Conservation (phyloP, 2,329 filamentous ascomycete genomes). For the Neofusicoccum cordaticola region DNA sequence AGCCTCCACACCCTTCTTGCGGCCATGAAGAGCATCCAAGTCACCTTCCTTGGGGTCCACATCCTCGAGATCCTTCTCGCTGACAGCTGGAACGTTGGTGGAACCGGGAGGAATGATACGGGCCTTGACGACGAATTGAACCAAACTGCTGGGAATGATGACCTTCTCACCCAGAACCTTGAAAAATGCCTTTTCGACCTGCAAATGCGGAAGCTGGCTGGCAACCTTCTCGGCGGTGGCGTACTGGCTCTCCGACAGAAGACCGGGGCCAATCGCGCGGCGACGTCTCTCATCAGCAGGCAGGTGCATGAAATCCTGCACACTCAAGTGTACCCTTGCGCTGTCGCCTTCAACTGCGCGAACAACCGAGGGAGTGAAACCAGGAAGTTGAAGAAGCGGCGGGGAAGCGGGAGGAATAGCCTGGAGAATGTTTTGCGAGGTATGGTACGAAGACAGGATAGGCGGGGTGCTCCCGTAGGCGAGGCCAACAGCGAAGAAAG, state of each 20-base stretch:
- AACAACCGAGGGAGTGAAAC: constrained; percentile 67
- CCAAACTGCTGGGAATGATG: constrained; percentile 87
- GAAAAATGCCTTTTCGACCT: constrained; percentile 92
- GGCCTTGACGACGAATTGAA: constrained; percentile 92
- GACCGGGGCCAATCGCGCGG: constrained; percentile 66
- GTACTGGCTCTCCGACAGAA: constrained; percentile 76
- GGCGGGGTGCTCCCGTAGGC: constrained; percentile 82
- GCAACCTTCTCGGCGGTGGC: constrained; percentile 71
- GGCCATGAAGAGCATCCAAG: constrained; percentile 77
- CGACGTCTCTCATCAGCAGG: constrained; percentile 71
- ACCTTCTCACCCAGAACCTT: constrained; percentile 94
- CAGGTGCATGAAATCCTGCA: constrained; percentile 87
- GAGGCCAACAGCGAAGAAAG: constrained; percentile 81
- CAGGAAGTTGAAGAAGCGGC: constrained; percentile 85
- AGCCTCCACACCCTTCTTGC: constrained; percentile 46
- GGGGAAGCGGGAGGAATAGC: constrained; percentile 79
- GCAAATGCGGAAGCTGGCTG: constrained; percentile 76
- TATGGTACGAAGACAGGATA: constrained; percentile 76
- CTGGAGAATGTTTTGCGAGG: constrained; percentile 85
- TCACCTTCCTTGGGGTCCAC: constrained; percentile 91
- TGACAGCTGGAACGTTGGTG: constrained; percentile 68
- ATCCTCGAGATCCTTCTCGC: constrained; percentile 80
- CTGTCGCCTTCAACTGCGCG: constrained; percentile 68
- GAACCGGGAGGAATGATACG: constrained; percentile 88
- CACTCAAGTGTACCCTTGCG: constrained; percentile 62